Conservation (phyloP, 768 basidiomycete species). For the Xerocomellus amylosporus region DNA sequence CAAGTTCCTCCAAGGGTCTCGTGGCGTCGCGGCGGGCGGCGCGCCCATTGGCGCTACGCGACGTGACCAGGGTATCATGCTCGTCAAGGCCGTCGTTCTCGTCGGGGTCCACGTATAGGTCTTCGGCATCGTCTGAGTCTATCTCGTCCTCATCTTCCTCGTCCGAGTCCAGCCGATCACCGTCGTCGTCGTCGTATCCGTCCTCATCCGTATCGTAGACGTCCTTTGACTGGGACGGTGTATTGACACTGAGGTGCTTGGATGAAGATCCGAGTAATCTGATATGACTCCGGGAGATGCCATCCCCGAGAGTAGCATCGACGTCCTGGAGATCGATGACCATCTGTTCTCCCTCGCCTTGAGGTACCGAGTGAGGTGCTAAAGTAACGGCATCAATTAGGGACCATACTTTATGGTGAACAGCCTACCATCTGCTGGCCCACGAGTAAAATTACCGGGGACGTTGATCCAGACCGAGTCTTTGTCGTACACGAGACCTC, state of each 20-base stretch:
- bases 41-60: constrained; percentile 46
- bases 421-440: constrained; percentile 58
- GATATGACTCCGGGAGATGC: constrained; percentile 77
- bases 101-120: background rate
- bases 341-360: constrained; percentile 97
- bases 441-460: constrained; percentile 87
- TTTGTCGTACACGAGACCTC: constrained; percentile 96
- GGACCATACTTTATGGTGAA: background rate
- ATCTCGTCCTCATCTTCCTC: background rate
- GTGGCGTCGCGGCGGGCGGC: constrained; percentile 41
- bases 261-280: constrained; percentile 81
- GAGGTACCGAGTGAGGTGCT: constrained; percentile 68
- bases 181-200: constrained; percentile 23
- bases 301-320: constrained; percentile 75
- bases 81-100: constrained; percentile 1
- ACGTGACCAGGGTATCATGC: background rate
- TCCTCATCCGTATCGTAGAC: constrained; percentile 38
- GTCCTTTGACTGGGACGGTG: constrained; percentile 29
- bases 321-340: constrained; percentile 95
- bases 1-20: constrained; percentile 39
- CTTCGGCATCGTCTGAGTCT: constrained; percentile 2
- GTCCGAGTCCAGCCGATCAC: constrained; percentile 12
- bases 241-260: constrained; percentile 52
- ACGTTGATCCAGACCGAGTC: constrained; percentile 99
- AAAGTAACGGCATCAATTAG: background rate